Conservation (phyloP, 2,329 filamentous ascomycete species). For the Penicillium sp. region DNA sequence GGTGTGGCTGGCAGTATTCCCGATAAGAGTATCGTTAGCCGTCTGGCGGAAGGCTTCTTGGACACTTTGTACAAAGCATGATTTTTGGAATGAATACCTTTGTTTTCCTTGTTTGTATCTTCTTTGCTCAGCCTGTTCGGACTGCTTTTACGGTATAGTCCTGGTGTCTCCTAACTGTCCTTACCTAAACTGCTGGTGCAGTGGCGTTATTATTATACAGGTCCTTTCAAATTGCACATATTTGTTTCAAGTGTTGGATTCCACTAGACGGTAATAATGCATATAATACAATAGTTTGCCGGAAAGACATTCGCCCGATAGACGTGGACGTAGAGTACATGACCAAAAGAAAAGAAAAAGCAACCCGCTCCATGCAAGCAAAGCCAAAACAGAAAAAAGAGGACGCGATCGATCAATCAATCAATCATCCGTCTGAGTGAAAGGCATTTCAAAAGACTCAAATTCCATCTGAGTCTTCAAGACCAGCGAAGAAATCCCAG, state of each 20-base stretch:
- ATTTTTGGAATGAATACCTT: not conserved
- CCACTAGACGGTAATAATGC: slow-evolving; percentile 1
- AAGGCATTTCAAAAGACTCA: not conserved
- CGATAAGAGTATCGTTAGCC: slow-evolving; percentile 91
- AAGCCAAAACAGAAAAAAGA: slow-evolving; percentile 12
- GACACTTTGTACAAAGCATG: slow-evolving; percentile 89
- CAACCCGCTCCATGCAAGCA: slow-evolving; percentile 17
- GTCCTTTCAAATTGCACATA: slow-evolving; percentile 24
- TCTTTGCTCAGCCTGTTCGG: not conserved
- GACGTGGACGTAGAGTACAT: slow-evolving; percentile 11
- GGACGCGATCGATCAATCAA: not conserved
- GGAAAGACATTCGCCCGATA: not conserved
- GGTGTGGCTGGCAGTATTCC: slow-evolving; percentile 92
- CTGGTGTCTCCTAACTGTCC: slow-evolving; percentile 1
- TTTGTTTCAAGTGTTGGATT: slow-evolving; percentile 5
- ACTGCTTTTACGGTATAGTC: not conserved
- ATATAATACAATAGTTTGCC: slow-evolving; percentile 11
- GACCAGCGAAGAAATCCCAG: not conserved
- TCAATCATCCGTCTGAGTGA: not conserved
- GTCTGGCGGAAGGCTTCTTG: slow-evolving; percentile 85
- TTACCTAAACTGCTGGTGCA: slow-evolving; percentile 6
- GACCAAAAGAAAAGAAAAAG: slow-evolving; percentile 3
- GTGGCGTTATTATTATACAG: slow-evolving; percentile 19
- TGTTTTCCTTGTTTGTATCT: slow-evolving; percentile 10
- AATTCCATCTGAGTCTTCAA: not conserved